Conservation (phyloP, 495 filamentous ascomycete genomes). For the Astrocystis sublimbata region DNA sequence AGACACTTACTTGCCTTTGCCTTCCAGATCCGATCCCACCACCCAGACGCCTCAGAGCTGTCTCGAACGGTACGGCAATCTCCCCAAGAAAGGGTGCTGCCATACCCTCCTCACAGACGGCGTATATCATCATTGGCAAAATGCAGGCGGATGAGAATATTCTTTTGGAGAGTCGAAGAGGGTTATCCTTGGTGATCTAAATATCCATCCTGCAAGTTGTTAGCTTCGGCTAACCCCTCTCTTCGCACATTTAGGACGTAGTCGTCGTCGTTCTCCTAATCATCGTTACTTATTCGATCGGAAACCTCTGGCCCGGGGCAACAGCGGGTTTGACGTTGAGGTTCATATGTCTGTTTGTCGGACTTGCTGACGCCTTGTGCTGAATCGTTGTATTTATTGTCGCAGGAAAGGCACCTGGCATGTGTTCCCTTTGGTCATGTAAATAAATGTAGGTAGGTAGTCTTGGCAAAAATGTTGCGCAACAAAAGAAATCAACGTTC, state of each 20-base stretch:
- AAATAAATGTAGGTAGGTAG: too few species aligned
- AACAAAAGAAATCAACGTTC: too few species aligned
- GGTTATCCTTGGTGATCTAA: too few species aligned
- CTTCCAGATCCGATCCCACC: constrained; percentile 4
- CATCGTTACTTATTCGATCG: not conserved
- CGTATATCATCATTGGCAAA: constrained; percentile 9
- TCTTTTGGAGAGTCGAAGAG: too few species aligned
- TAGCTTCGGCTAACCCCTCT: not conserved
- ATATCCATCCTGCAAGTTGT: too few species aligned
- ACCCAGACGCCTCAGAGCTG: constrained; percentile 1
- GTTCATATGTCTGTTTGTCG: too few species aligned
- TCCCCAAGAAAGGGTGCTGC: constrained; percentile 7
- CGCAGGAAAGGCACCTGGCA: not conserved
- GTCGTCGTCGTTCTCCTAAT: not conserved
- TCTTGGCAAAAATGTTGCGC: too few species aligned
- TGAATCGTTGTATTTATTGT: not conserved
- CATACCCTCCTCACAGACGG: constrained; percentile 2
- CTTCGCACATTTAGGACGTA: not conserved
- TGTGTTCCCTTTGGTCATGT: too few species aligned
- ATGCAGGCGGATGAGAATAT: too few species aligned
- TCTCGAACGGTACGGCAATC: constrained; percentile 9
- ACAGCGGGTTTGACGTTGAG: too few species aligned
- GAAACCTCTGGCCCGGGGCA: not conserved
- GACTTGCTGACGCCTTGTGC: too few species aligned
- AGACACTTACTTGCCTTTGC: constrained; percentile 10